These are phyloP conservation scores for Lolium multiflorum DNA, from an alignment of 176 grass and related monocot genomes.

Conservation along the genomic window DNA sequence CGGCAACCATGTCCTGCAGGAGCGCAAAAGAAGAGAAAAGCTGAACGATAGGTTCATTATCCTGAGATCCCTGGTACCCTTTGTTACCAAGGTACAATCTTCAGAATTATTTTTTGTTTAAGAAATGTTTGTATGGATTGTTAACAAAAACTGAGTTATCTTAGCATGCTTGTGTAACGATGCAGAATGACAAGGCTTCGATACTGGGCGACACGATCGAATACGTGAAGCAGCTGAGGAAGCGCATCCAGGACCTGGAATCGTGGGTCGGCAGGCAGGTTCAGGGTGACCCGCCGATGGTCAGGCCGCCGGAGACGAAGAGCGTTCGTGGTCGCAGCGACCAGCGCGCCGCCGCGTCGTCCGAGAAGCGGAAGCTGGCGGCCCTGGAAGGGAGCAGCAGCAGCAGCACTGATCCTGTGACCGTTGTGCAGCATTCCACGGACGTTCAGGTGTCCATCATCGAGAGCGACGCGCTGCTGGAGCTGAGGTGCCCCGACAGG, in stretches of 20 bases:
- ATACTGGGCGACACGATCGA: conserved; percentile 88
- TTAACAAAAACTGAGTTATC: neutral
- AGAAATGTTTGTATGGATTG: neutral
- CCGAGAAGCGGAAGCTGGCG: conserved; percentile 36
- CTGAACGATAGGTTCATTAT: conserved; percentile 87
- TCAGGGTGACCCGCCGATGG: conserved; percentile 25
- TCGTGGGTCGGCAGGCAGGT: conserved; percentile 44
- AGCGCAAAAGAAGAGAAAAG: conserved; percentile 82
- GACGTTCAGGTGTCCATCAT: conserved; percentile 83
- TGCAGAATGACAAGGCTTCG: conserved; percentile 86
- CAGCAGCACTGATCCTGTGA: neutral
- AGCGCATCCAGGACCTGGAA: conserved; percentile 80
- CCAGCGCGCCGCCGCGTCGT: neutral
- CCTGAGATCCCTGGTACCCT: conserved; percentile 81
- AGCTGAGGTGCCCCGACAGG: conserved; percentile 63
- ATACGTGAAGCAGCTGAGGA: conserved; percentile 83
- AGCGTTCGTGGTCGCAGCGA: neutral
- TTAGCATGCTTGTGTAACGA: neutral
- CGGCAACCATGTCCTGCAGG: conserved; percentile 79
- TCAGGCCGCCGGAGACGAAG: neutral
- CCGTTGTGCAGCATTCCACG: neutral
- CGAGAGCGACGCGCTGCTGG: conserved; percentile 67
- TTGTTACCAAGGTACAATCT: conserved; percentile 77
- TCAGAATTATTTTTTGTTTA: neutral
- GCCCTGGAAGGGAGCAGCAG: conserved; percentile 35